A percentile compares a stretch with the other conserved stretches of the same genome.
These are phyloP conservation scores for Diospyros kaki DNA, from an alignment of 148 eudicot species.

Conservation along the genomic window DNA sequence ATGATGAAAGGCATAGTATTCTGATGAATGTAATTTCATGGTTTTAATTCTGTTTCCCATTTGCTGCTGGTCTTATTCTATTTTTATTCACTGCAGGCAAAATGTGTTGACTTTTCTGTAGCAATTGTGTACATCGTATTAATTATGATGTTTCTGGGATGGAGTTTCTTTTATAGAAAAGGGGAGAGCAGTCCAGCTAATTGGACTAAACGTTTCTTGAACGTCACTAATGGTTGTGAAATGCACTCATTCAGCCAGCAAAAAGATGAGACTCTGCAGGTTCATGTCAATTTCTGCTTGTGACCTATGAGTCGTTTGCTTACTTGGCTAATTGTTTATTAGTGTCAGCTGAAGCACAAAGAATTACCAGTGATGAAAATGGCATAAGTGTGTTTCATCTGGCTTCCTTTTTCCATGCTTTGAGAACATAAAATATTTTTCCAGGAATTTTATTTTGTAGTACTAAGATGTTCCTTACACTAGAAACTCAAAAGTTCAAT, in stretches of 20 bases:
- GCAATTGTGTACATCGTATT: conserved; percentile 64
- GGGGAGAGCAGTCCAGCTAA: conserved; percentile 43
- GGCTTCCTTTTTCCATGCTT: too few species aligned
- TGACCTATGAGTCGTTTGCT: background rate
- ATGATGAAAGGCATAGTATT: background rate
- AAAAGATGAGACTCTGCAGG: conserved; percentile 81
- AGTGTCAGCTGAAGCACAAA: too few species aligned
- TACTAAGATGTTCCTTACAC: too few species aligned
- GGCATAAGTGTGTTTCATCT: too few species aligned
- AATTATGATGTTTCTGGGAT: conserved; percentile 74
- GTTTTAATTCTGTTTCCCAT: background rate
- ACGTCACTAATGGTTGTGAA: conserved; percentile 41
- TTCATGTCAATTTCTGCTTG: conserved; percentile 25
- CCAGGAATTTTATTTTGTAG: too few species aligned
- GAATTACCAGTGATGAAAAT: too few species aligned
- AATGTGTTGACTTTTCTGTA: conserved; percentile 77
- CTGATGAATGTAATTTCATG: background rate
- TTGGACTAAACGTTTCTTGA: conserved; percentile 60
- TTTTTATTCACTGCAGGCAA: conserved; percentile 60
- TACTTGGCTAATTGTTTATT: background rate
- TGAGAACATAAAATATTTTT: too few species aligned
- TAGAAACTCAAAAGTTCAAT: too few species aligned
- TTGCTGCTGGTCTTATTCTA: conserved; percentile 2
- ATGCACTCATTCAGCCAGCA: conserved; percentile 37
- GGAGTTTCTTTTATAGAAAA: conserved; percentile 75